Percentiles rank a stretch among this genome's conserved stretches.
phyloP scores from a whole-genome alignment of 2,329 filamentous ascomycete species.

The Mycocentrospora acerina region DNA sequence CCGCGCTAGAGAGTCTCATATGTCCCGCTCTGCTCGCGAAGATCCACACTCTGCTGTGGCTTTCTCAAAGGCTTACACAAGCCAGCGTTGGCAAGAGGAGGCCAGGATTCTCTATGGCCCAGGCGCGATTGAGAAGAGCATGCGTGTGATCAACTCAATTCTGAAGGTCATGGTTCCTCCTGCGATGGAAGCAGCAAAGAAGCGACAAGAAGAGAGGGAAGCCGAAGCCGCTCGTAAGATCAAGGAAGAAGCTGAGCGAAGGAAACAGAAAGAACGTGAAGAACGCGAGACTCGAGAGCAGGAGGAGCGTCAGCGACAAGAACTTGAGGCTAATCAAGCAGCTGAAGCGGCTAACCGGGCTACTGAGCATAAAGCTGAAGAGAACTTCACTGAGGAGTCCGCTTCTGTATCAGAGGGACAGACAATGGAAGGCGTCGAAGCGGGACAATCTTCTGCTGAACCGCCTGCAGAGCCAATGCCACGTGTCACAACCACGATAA shows the following conservation, averaged over 20 bases:
- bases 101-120: constrained; percentile 80
- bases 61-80: constrained; percentile 72
- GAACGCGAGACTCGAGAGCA: constrained; percentile 56
- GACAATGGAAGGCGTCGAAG: constrained; percentile 78
- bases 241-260: constrained; percentile 63
- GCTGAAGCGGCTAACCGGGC: constrained; percentile 43
- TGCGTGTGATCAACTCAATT: constrained; percentile 68
- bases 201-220: constrained; percentile 69
- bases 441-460: constrained; percentile 28
- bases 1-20: constrained; percentile 32
- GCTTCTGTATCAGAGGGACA: constrained; percentile 45
- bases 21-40: constrained; percentile 44
- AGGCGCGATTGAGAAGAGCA: constrained; percentile 67
- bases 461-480: constrained; percentile 31
- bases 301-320: constrained; percentile 43
- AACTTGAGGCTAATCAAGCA: constrained; percentile 44
- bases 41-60: constrained; percentile 74
- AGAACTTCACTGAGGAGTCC: constrained; percentile 36
- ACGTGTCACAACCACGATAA: constrained; percentile 78
- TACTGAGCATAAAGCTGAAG: constrained; percentile 22
- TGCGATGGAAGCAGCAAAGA: constrained; percentile 78
- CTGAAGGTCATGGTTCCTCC: constrained; percentile 75
- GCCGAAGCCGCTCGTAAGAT: constrained; percentile 68
- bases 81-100: constrained; percentile 84
- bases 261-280: constrained; percentile 59